phyloP scores from a whole-genome alignment of 495 filamentous ascomycete genomes.

The Lindgomyces ingoldianus region DNA sequence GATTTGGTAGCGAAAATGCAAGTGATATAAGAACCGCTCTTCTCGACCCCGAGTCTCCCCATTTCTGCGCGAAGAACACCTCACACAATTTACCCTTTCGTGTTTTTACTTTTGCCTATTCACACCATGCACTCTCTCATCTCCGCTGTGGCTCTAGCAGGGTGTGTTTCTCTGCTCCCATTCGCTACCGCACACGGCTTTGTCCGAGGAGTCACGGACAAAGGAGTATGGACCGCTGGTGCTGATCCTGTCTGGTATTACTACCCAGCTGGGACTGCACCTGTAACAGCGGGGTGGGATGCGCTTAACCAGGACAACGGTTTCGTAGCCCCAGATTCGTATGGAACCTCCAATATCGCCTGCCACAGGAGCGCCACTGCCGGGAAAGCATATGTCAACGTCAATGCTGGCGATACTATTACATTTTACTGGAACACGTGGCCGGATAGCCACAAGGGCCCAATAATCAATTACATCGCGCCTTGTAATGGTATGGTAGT shows the following conservation, averaged over 20 bases:
- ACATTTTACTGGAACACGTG: conserved; percentile 22
- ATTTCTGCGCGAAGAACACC: too few relatives aligned
- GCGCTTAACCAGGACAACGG: conserved; percentile 17
- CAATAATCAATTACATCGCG: conserved; percentile 29
- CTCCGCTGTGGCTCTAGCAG: background rate
- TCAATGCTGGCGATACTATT: conserved; percentile 12
- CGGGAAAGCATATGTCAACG: conserved; percentile 2
- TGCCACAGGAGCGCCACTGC: conserved; percentile 26
- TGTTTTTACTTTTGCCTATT: too few relatives aligned
- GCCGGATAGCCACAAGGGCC: conserved; percentile 20
- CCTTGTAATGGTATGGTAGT: conserved; percentile 21
- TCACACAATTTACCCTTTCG: too few relatives aligned
- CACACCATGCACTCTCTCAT: conserved; percentile 13
- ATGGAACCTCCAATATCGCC: conserved; percentile 8
- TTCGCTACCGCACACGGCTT: conserved; percentile 14
- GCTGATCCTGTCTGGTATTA: conserved; percentile 19
- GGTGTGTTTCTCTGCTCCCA: background rate
- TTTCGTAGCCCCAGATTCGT: conserved; percentile 12
- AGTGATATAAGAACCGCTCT: too few relatives aligned
- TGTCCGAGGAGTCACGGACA: conserved; percentile 6
- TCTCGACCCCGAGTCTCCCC: too few relatives aligned
- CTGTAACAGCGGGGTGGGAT: conserved; percentile 17
- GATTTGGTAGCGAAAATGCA: too few relatives aligned
- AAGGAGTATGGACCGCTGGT: conserved; percentile 8
- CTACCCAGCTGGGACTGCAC: background rate